Base-by-base conservation (phyloP, 2,329 filamentous ascomycete genomes). In the Colletotrichum abscissum region DNA sequence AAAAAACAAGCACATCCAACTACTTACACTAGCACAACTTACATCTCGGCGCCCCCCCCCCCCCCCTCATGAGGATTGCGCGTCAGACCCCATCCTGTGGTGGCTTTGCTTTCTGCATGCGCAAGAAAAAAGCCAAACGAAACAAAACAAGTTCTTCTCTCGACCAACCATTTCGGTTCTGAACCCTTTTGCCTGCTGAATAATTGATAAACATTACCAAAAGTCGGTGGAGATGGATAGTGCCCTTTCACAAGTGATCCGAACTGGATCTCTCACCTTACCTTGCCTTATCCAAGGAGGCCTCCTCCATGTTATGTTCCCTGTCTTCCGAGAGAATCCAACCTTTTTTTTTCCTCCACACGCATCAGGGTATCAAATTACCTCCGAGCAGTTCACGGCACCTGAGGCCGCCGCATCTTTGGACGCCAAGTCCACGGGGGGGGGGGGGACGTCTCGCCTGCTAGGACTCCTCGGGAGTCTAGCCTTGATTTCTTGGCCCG, bases 81-180 rank as follows among this genome's bases (percentile, higher is more conserved):
- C 62, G 62, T 71, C 49, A 56, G 62, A 38, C 38, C 28, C 67
- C 71, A 66, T 71, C 35, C 22, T 35, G 56, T 24, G 49, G 55
- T 66, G 55, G 67, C 67, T 66, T 65, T 57, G 60, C 63, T 64
- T 24, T 8, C 49, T 22, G 35, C 71, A 60, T 57, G 62, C 71
- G 62, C 28, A 11, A 57, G 24, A 59, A n/a, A 38, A 30, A 33
- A 12, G 33, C 35, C 22, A 22, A 33, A 64, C 33, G 46, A 24
- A 55, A 55, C 22, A 26, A 63, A 35, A 54, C n/a, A 11, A 26
- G 62, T 8, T 14, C n/a, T 12, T 24, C 33, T 63, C 14, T 42
- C 38, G 2, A 5, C 42, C 19, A 49, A 49, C 4, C 16, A 49
- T 49, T 22, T 22, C 42, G 42, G 22, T 49, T n/a, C 19, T 49